Evolutionary conservation across 805 yeast species (phyloP).

Genomic region (Metschnikowia proteae): DNA sequence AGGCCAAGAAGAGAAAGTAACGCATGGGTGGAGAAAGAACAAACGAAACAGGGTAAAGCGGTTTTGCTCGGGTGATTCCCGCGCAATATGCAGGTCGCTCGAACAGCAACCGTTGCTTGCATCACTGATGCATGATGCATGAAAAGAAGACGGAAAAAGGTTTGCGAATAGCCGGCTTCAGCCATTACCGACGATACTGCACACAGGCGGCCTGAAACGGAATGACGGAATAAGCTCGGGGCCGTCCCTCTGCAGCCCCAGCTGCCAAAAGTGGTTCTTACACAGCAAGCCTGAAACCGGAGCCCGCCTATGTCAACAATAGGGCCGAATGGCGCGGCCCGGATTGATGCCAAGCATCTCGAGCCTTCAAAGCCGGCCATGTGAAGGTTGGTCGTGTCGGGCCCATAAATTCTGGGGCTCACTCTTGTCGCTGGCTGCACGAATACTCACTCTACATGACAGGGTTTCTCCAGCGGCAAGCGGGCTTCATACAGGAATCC

Average conservation of each 20-base stretch:
- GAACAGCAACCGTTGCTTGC: neutral
- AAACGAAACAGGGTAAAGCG: no score
- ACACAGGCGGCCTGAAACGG: no score
- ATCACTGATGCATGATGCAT: neutral
- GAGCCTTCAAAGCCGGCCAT: no score
- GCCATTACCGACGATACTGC: neutral
- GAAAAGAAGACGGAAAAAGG: neutral
- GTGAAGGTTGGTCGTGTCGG: neutral
- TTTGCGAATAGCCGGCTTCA: no score
- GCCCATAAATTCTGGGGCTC: neutral
- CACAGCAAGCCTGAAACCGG: no score
- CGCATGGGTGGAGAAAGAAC: neutral
- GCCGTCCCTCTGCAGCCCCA: no score
- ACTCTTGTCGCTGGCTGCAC: neutral
- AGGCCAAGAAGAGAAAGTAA: constrained; percentile 10
- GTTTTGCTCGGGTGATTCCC: no score
- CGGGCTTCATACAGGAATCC: constrained; percentile 2
- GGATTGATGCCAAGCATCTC: no score
- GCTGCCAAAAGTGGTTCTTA: no score
- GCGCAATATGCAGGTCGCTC: neutral
- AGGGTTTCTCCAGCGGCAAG: constrained; percentile 1
- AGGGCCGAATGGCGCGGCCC: no score
- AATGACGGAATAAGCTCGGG: no score
- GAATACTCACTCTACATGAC: neutral
- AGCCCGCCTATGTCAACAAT: no score